phyloP scores from a whole-genome alignment of 2,329 filamentous ascomycete genomes.

The Aspergillus udagawae region DNA sequence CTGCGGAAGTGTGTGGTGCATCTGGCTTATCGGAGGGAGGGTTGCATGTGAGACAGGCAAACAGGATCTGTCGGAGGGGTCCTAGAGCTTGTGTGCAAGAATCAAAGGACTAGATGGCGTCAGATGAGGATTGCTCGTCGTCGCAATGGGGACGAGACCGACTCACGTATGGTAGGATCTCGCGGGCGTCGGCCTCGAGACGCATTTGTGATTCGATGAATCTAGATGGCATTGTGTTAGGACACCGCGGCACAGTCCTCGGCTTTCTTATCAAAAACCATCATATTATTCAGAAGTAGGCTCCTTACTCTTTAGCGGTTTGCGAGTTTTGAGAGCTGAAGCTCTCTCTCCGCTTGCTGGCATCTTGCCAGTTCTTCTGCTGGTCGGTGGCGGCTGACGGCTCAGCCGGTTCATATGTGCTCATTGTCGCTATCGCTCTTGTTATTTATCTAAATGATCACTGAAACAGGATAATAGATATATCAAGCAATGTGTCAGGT shows the following conservation, averaged over 20 bases:
- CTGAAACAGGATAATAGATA: background rate
- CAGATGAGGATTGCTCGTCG: conserved; percentile 5
- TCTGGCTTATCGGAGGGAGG: conserved; percentile 64
- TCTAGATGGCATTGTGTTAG: conserved; percentile 40
- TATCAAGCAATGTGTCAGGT: background rate
- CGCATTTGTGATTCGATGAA: conserved; percentile 87
- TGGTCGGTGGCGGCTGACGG: conserved; percentile 10
- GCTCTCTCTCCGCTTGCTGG: conserved; percentile 31
- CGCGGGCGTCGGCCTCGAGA: conserved; percentile 90
- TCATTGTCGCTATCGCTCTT: conserved; percentile 16
- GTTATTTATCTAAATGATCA: background rate
- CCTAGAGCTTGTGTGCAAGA: conserved; percentile 89
- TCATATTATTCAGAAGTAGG: background rate
- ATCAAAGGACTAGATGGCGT: conserved; percentile 70
- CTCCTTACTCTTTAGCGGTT: conserved; percentile 63
- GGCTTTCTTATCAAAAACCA: background rate
- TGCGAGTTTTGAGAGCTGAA: conserved; percentile 59
- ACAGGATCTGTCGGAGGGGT: conserved; percentile 79
- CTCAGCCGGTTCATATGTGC: conserved; percentile 9
- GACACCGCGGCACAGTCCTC: background rate
- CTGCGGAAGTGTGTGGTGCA: conserved; percentile 67
- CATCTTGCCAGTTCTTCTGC: conserved; percentile 9
- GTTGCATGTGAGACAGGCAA: conserved; percentile 91
- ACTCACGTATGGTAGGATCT: conserved; percentile 85
- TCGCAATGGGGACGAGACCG: background rate